Conservation (phyloP, 2,329 filamentous ascomycete species). For the Aspergillus unguis region DNA sequence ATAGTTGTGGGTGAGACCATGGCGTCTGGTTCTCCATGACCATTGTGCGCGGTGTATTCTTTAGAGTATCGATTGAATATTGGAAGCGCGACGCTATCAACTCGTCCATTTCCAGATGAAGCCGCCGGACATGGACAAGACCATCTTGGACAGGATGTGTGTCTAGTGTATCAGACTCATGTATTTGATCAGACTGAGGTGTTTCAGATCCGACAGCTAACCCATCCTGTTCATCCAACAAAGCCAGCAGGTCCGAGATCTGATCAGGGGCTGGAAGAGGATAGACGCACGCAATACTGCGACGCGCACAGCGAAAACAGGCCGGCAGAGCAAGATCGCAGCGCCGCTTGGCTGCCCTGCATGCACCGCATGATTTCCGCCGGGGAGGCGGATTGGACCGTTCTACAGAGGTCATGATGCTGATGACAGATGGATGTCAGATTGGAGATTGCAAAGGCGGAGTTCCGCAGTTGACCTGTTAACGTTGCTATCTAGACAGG, state of each 20-base stretch:
- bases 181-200: no score
- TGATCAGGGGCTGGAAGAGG: slow-evolving; percentile 22
- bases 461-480: no score
- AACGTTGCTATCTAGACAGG: no score
- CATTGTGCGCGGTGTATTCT: slow-evolving; percentile 44
- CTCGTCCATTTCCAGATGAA: background rate
- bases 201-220: no score
- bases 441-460: background rate
- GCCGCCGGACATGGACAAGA: slow-evolving; percentile 11
- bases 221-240: background rate
- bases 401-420: slow-evolving; percentile 26
- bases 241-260: slow-evolving; percentile 2
- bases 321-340: slow-evolving; percentile 53
- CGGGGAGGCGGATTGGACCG: slow-evolving; percentile 43
- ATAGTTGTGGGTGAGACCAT: slow-evolving; percentile 55
- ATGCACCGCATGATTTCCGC: slow-evolving; percentile 57
- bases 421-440: background rate
- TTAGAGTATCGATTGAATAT: slow-evolving; percentile 47
- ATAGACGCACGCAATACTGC: slow-evolving; percentile 50
- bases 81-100: slow-evolving; percentile 25
- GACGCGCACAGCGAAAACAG: slow-evolving; percentile 53
- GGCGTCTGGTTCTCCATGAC: slow-evolving; percentile 50
- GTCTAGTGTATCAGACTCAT: background rate
- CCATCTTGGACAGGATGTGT: slow-evolving; percentile 3
- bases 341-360: slow-evolving; percentile 56